Evolutionary conservation across 2,329 filamentous ascomycete genomes (phyloP), one percentile per base, ranked within the genome.

Genomic region (Cladophialophora psammophila): DNA sequence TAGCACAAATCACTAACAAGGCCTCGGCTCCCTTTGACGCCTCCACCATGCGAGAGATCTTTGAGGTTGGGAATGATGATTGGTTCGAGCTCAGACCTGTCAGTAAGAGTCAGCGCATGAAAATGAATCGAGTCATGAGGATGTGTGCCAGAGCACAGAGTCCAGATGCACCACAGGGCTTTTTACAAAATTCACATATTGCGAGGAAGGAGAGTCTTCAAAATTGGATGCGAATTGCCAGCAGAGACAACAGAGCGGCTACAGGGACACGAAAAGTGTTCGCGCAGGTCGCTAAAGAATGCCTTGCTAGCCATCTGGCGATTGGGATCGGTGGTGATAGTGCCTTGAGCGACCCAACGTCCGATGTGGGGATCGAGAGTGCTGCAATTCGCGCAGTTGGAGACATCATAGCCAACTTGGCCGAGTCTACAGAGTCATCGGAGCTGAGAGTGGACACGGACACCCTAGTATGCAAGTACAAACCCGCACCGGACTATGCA

Each of bases 401-500:
- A 36, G 55, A 69, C n/a, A 72, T 72, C 42, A 54, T 68, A 62
- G 60, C 56, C 31, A 71, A 68, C 35, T 34, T 72, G 35, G 64
- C 35, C 7, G 56, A 54, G 26, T 38, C 60, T 7, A 31, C 32
- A n/a, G 64, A 65, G 18, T 50, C 63, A 55, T 53, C 61, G 8
- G 55, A 35, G 26, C 40, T 40, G 26, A 31, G 36, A n/a, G n/a
- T 13, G 20, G 64, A 48, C 13, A 32, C 48, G 35, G 54, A 18
- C 34, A 34, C 13, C 38, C 60, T 61, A 34, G 64, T 65, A 6
- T 55, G 48, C 53, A 68, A 65, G 53, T 71, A 69, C 62, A 68
- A 70, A 56, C 60, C 65, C 4, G 65, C 70, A 13, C 70, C 68
- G 50, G 67, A 71, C 45, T 71, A 72, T 60, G 68, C 69, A 26